Base-by-base conservation (phyloP, 1,284 basidiomycete genomes). In the Vanrija pseudolonga region DNA sequence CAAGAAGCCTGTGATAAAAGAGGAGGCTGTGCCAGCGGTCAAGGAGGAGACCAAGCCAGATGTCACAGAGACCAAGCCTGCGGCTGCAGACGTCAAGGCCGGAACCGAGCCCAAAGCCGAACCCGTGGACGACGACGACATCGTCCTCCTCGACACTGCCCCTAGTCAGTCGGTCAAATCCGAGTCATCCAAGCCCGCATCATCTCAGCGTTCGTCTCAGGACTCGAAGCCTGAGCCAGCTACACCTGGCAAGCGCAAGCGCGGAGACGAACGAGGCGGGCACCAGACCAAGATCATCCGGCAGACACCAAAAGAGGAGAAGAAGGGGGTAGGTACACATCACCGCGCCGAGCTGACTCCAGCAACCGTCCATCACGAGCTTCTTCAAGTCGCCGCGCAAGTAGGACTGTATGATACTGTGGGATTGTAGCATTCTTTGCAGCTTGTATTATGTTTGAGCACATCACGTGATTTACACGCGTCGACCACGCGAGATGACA, bases 311-410 rank as follows among this genome's bases (percentile, higher is more conserved):
- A 63, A 62, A 38, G 65, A 63, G 19, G 52, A 49, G 38, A 47
- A 45, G 23, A 62, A 60, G 41, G 62, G 36, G 4, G 68, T 67
- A 42, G 59, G 62, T 58, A n/a, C 7, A 24, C 3, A 14, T n/a
- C 1, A 28, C n/a, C 37, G 45, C 20, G 12, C 44, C 6, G 37
- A 28, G 42, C 44, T 50, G 19, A 51, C 47, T n/a, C 12, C 45
- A 68, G 63, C 69, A 72, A 66, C 64, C 65, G n/a, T 51, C 63
- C 7, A 72, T 72, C 19, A 69, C 66, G 45, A 64, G 51, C 45
- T 70, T 72, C 47, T 72, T 72, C 59, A 63, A 64, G 47, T 64
- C 64, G 7, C 70, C 70, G 23, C 43, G 41, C 39, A 60, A 64
- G 48, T 53, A 32, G 32, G 32, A 32, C 1, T 32, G 32, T 32